Evolutionary conservation across 164 flowering plant genomes (phyloP), one percentile per base, ranked within the genome.

Genomic region (Magnolia officinalis): DNA sequence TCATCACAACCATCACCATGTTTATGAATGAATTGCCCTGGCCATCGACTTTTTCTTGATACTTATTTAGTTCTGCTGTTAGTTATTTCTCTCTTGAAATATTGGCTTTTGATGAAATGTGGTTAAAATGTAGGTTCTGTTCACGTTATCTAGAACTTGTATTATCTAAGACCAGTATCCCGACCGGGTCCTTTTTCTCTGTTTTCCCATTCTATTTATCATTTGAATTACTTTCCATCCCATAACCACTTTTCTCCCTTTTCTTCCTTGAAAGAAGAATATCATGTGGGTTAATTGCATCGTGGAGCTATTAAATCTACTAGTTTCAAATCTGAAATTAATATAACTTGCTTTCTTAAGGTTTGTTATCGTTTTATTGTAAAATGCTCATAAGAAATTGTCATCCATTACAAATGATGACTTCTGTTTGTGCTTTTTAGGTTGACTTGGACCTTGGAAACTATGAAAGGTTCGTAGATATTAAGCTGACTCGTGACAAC

Each of bases 371-470:
- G 18, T 70, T 14, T 70, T 29, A 9, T 37, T n/a, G 72, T 50
- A 8, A n/a, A 45, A 18, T 70, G 72, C 6, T 45, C 23, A 49
- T 50, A 19, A n/a, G 11, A 9, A 70, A 29, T 29, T 70, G 37
- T 45, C 8, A 37, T 70, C 13, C 4, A 26, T 70, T 70, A 70
- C 58, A 70, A 50, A 23, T 23, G 24, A 23, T 23, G 24, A 23
- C 24, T 23, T 23, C 4, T 50, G 24, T 18, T 69, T 18, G 23
- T 45, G 21, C 31, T 79, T 76, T 76, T 72, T 73, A 94, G 99
- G 99, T 94, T 85, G 99, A 96, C 87, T 80, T 96, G 75, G 99
- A 96, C 80, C 98, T 96, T 74, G 99, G 99, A 66, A 92, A 94
- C 85, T 96, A 96, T 78, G 99, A 96, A 81, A 83, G 99, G 70